These are phyloP conservation scores for Colletotrichum lini DNA, from an alignment of 2,329 filamentous ascomycete species.

Conservation along the genomic window DNA sequence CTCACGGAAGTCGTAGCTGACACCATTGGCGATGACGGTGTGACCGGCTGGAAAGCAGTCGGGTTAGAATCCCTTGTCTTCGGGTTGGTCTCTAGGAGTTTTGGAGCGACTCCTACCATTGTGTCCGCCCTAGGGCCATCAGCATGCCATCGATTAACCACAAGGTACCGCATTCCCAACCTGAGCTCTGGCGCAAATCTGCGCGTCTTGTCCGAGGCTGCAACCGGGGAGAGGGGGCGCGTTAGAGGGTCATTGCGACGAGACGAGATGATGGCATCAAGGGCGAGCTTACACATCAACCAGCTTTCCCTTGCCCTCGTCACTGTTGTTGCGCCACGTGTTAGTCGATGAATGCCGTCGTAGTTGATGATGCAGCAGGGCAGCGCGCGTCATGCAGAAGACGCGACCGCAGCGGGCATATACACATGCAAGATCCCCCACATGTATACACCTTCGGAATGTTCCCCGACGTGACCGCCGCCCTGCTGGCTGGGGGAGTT, in stretches of 20 bases:
- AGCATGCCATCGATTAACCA: slow-evolving; percentile 41
- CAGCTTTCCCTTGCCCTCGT: slow-evolving; percentile 58
- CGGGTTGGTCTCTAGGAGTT: slow-evolving; percentile 33
- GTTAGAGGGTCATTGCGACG: slow-evolving; percentile 41
- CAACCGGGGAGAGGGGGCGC: slow-evolving; percentile 26
- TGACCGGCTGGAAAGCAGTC: slow-evolving; percentile 37
- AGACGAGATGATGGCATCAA: slow-evolving; percentile 35
- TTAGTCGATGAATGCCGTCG: slow-evolving; percentile 24
- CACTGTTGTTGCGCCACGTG: slow-evolving; percentile 46
- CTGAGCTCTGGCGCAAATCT: slow-evolving; percentile 43
- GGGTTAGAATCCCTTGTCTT: slow-evolving; percentile 34
- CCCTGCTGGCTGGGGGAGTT: slow-evolving; percentile 11
- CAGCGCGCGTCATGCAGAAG: neutral
- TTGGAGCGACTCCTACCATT: slow-evolving; percentile 48
- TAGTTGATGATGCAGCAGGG: slow-evolving; percentile 24
- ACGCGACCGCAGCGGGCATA: neutral
- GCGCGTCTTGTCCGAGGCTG: slow-evolving; percentile 45
- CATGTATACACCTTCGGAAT: neutral
- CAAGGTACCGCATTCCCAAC: slow-evolving; percentile 36
- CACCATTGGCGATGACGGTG: slow-evolving; percentile 42
- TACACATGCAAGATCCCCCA: neutral
- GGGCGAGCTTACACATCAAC: slow-evolving; percentile 51
- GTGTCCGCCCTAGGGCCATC: slow-evolving; percentile 48
- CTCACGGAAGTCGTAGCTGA: slow-evolving; percentile 44
- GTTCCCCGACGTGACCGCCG: neutral